Evolutionary conservation across 345 rosid genomes (phyloP), one percentile per base, ranked within the genome.

Genomic region (Raphanus raphanistrum): DNA sequence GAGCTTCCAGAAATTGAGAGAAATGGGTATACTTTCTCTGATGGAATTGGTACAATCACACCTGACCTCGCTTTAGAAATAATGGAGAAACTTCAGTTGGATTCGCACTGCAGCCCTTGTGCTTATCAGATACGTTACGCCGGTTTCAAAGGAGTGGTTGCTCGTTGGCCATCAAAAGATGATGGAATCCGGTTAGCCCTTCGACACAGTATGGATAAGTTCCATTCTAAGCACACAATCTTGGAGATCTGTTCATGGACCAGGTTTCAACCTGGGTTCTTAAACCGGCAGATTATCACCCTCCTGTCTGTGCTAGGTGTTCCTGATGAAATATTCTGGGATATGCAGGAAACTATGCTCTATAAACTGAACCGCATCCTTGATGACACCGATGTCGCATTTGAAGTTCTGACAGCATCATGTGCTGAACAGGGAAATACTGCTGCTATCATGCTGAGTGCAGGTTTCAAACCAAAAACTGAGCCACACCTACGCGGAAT

Each of bases 121-220:
- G 96, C 98, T 70, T 94, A 89, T 82, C 98, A 94, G 83, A 92
- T 94, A 68, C 88, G 97, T 81, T 92, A 88, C 73, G 97, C 94
- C 36, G 97, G 98, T 70, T 94, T 79, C 78, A 94, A 92, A 87
- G 98, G 94, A 21, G 92, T 92, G 11, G 94, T 94, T 78, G 94
- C 99, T 54, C 84, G 89, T 84, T 94, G 98, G 99, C 99, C 97
- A 9, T 84, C 79, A 15, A 81, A 84, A 75, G 87, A 71, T 70
- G 86, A 89, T 67, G 90, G 90, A 10, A 61, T 84, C 77, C 86
- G 85, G 33, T 78, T 94, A 48, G 92, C 90, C 36, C 80, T 92
- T 66, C 85, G 98, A 85, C 28, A 16, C 9, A 94, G 98, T 45
- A 94, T 92, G 97, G 74, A 71, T 75, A 92, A 94, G 78, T 94